Percentiles rank a stretch among this genome's conserved stretches.
Evolutionary conservation across 192 early-diverging fungal species (phyloP).

Genomic region (Fimicolochytrium jonesii): DNA sequence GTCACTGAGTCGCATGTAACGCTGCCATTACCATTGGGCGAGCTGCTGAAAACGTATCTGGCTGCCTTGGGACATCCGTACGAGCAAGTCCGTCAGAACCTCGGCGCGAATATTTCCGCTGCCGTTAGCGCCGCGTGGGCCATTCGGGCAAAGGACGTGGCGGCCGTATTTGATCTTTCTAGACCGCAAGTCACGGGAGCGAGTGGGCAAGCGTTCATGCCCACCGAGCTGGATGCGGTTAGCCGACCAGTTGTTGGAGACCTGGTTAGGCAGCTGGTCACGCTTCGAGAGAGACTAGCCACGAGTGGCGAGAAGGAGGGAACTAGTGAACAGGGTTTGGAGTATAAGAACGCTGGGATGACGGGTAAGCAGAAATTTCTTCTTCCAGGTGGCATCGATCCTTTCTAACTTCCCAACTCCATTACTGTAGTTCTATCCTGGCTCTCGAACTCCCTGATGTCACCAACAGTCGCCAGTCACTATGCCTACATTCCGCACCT

Average conservation of each 20-base stretch:
- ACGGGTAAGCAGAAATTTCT: slow-evolving; percentile 63
- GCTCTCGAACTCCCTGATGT: slow-evolving; percentile 54
- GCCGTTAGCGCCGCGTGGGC: slow-evolving; percentile 15
- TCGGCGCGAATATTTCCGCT: slow-evolving; percentile 60
- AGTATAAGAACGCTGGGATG: slow-evolving; percentile 73
- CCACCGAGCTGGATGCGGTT: neutral
- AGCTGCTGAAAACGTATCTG: slow-evolving; percentile 49
- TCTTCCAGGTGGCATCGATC: no score
- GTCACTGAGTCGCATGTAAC: no score
- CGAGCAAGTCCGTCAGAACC: slow-evolving; percentile 79
- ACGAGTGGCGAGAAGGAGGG: neutral
- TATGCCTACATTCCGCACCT: slow-evolving; percentile 51
- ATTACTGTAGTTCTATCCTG: slow-evolving; percentile 73
- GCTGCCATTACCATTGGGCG: slow-evolving; percentile 21
- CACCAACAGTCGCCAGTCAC: slow-evolving; percentile 49
- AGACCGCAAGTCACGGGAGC: neutral
- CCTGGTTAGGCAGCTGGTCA: neutral
- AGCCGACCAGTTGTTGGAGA: neutral
- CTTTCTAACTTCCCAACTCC: no score
- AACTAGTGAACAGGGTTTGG: slow-evolving; percentile 11
- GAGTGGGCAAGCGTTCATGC: neutral
- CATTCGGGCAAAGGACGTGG: slow-evolving; percentile 14
- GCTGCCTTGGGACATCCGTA: slow-evolving; percentile 73
- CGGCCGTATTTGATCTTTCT: neutral
- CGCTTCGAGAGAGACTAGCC: neutral